These are phyloP conservation scores for Sclerotinia spermophila DNA, from an alignment of 2,329 filamentous ascomycete genomes.

Conservation along the genomic window DNA sequence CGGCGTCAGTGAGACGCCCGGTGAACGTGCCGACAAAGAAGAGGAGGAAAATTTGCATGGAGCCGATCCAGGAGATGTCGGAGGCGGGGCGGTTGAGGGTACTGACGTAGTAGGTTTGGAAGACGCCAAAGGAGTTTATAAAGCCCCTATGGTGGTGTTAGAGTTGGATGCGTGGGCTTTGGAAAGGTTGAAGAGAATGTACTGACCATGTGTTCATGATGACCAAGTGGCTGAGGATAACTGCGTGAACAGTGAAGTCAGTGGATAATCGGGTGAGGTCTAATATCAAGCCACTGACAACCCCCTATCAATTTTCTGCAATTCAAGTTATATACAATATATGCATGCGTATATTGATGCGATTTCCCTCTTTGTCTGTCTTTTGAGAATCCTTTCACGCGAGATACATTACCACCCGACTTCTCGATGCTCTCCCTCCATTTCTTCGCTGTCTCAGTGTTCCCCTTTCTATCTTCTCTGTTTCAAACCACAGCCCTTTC, in stretches of 20 bases:
- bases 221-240: slow-evolving; percentile 30
- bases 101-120: slow-evolving; percentile 44
- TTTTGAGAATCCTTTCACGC: not conserved
- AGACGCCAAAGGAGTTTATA: slow-evolving; percentile 43
- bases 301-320: not conserved
- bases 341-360: not conserved
- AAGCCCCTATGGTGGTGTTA: slow-evolving; percentile 33
- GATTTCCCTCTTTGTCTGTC: not conserved
- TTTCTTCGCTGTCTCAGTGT: not conserved
- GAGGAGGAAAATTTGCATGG: slow-evolving; percentile 43
- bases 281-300: not conserved
- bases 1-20: slow-evolving; percentile 41
- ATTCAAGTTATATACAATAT: not conserved
- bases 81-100: slow-evolving; percentile 37
- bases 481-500: not conserved
- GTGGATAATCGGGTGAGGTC: not conserved
- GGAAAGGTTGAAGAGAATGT: not conserved
- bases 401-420: too few relatives aligned
- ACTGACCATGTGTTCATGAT: slow-evolving; percentile 35
- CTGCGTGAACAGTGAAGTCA: slow-evolving; percentile 14
- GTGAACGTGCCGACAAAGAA: slow-evolving; percentile 43
- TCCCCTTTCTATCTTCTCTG: not conserved
- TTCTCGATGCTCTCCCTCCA: not conserved
- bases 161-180: not conserved
- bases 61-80: slow-evolving; percentile 46